Base-by-base conservation (phyloP, 371 early-diverging fungal genomes). In the Haplosporangium sp. region DNA sequence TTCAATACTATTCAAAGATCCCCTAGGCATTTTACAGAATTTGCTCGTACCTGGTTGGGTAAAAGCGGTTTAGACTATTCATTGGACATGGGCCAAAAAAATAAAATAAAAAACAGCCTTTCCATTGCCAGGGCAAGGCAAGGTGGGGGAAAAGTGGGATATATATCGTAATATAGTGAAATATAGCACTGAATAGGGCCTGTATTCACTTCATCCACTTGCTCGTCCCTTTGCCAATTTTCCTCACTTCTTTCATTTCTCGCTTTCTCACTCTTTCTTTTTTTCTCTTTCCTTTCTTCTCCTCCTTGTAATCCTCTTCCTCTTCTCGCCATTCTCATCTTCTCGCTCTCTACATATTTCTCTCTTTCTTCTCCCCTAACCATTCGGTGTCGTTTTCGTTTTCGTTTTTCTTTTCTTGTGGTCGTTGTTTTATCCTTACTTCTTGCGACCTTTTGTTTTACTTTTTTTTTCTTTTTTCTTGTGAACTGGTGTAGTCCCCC, bases 401-500 rank as follows among this genome's bases (percentile, higher is more conserved):
- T 51, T 41, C 51, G 13, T 11, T 45, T 36, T 51, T 59, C 50
- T 59, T 29, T 13, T 47, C 23, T 50, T 58, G 46, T 59, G 58
- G 40, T 13, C n/a, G 10, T 57, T 46, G 23, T 55, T 20, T 42
- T 45, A 8, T 5, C 55, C 20, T 6, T 21, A 12, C 51, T 37
- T 38, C 16, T 18, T 50, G 7, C 59, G 29, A 29, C 29, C 29
- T 29, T 29, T 29, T 29, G 4, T 29, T 29, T 29, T 29, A 29
- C 29, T 29, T 29, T 29, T 29, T 29, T 29, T 29, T 29, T 29
- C 29, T 29, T 29, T 55, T 57, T 45, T 40, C 56, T 62, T 53
- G 55, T 62, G 54, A 57, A 61, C 52, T 61, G 53, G 57, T 58
- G 20, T 55, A 21, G 36, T 53, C 56, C 55, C 50, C 57, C 20